Evolutionary conservation across 2,329 filamentous ascomycete species (phyloP), one percentile per base, ranked within the genome.

Genomic region (Cladosporium austrohemisphaericum): DNA sequence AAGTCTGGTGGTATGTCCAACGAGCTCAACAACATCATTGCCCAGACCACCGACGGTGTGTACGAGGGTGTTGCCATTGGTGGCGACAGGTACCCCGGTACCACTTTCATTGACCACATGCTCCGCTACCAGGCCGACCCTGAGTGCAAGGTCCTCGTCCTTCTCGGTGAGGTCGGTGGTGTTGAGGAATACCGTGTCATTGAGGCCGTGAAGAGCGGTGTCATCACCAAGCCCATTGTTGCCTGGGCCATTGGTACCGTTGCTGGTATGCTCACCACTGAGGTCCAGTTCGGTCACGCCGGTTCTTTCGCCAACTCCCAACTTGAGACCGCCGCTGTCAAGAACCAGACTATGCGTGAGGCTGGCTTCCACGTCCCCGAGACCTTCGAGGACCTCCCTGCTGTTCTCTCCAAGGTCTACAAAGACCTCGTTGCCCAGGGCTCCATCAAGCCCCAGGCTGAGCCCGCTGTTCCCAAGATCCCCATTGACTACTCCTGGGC

Each of bases 1-100:
- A 98, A 98, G 82, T 98, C 93, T 52, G 93, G 93, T 70, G 93
- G 93, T 77, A 98, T 98, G 93, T 97, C 93, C 74, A 98, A 98
- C 81, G 93, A 98, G 80, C 78, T 98, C 67, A 98, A 98, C 86
- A 98, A 98, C 84, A 97, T 98, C 73, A 87, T 98, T 67, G 82
- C 91, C 52, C 86, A 95, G 72, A 95, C 81, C 73, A 96, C 93
- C 65, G 90, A 98, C 70, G 93, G 93, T 81, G 93, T 98, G 50
- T 92, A 95, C 73, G 93, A 98, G 81, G 93, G 93, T 84, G 87
- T 98, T 66, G 93, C 93, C 71, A 98, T 98, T 75, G 93, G 93
- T 76, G 93, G 93, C 84, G 93, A 98, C 76, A 83, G 93, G 73
- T 98, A 98, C 73, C 93, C 93, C 57, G 92, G 93, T 69, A 98